phyloP scores from a whole-genome alignment of 371 early-diverging fungal species.

The Dichotomocladium elegans region DNA sequence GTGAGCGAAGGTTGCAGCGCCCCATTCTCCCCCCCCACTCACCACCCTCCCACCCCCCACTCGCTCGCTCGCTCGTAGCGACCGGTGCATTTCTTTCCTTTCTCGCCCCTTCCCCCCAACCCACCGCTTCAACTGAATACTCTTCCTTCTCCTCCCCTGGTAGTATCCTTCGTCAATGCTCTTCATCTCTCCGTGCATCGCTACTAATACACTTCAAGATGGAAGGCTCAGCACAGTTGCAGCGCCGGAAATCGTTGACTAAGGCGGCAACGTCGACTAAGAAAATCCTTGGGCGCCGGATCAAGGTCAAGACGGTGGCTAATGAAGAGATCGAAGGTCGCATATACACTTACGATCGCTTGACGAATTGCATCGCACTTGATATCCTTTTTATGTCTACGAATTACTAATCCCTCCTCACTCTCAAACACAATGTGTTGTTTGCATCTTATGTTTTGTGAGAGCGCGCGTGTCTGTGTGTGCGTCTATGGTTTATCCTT shows the following conservation, averaged over 20 bases:
- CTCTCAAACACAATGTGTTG: not conserved
- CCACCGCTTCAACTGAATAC: no score
- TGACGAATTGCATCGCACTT: constrained; percentile 63
- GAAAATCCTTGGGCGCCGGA: constrained; percentile 37
- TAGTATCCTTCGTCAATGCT: no score
- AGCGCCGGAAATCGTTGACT: constrained; percentile 9
- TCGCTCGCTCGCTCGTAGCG: no score
- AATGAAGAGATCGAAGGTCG: constrained; percentile 59
- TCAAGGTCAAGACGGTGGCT: constrained; percentile 52
- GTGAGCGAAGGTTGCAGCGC: no score
- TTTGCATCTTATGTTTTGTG: constrained; percentile 23
- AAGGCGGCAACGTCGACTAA: constrained; percentile 13
- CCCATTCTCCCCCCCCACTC: no score
- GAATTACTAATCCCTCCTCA: not conserved
- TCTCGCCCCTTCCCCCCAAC: no score
- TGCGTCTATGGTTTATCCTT: constrained; percentile 8
- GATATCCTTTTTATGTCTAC: constrained; percentile 49
- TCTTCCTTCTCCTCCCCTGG: no score
- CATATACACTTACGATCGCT: constrained; percentile 59
- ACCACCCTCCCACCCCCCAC: no score
- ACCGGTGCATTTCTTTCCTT: no score
- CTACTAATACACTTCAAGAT: no score
- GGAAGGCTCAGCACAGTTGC: constrained; percentile 8
- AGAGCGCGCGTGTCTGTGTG: not conserved
- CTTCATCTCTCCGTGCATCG: no score